Conservation (phyloP, 805 yeast genomes). For the Myxozyma udenii region DNA sequence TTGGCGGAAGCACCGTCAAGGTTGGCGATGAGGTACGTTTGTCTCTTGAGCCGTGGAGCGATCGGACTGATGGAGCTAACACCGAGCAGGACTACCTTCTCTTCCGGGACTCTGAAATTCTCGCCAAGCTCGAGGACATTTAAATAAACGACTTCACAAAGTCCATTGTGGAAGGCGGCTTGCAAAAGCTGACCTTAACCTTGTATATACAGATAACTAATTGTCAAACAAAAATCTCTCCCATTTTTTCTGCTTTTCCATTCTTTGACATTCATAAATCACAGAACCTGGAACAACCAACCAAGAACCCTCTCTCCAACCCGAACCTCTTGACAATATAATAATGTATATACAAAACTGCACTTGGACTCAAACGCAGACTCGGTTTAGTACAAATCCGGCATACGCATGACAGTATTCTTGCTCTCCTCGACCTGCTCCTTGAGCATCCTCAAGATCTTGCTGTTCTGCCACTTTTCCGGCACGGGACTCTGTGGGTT, state of each 20-base stretch:
- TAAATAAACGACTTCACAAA: constrained; percentile 36
- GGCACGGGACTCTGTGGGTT: constrained; percentile 67
- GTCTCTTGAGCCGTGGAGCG: background rate
- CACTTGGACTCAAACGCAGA: too few species aligned
- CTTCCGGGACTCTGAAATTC: constrained; percentile 90
- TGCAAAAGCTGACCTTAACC: too few species aligned
- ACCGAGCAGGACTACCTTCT: constrained; percentile 46
- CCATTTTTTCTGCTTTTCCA: too few species aligned
- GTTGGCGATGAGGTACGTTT: constrained; percentile 66
- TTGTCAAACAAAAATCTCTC: too few species aligned
- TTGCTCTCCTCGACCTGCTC: constrained; percentile 68
- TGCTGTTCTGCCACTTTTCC: constrained; percentile 71
- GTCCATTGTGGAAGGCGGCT: too few species aligned
- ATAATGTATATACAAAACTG: too few species aligned
- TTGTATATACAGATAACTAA: too few species aligned
- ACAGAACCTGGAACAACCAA: too few species aligned
- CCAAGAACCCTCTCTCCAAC: too few species aligned
- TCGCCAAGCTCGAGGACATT: constrained; percentile 78
- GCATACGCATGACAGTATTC: constrained; percentile 81
- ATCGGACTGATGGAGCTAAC: background rate
- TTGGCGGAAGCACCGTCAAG: constrained; percentile 88
- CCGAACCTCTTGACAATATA: too few species aligned
- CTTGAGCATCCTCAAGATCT: constrained; percentile 63
- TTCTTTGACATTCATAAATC: too few species aligned
- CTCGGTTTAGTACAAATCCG: too few species aligned